A percentile compares a stretch with the other conserved stretches of the same genome.
phyloP scores from a whole-genome alignment of 2,329 filamentous ascomycete genomes.

The Fusarium armeniacum region DNA sequence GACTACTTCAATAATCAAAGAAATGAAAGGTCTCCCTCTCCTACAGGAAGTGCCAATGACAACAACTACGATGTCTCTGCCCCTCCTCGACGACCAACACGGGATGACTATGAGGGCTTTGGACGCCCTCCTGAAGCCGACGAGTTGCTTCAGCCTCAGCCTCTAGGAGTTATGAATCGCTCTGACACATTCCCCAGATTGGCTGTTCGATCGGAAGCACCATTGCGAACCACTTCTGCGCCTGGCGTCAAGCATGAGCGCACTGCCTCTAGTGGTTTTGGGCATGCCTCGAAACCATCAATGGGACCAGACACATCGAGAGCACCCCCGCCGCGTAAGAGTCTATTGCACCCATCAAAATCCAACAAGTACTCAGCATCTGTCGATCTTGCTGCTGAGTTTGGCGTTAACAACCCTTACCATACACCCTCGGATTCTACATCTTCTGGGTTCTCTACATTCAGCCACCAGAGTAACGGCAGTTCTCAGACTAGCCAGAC shows the following conservation, averaged over 20 bases:
- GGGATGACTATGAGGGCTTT: constrained; percentile 71
- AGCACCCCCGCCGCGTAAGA: constrained; percentile 67
- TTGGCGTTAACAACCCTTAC: constrained; percentile 73
- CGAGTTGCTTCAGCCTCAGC: constrained; percentile 55
- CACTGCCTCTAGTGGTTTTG: constrained; percentile 46
- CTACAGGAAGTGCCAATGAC: constrained; percentile 17
- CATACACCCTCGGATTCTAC: constrained; percentile 74
- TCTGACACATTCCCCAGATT: constrained; percentile 68
- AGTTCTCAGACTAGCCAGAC: constrained; percentile 69
- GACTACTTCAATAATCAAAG: constrained; percentile 26
- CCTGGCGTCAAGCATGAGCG: constrained; percentile 60
- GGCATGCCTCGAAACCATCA: constrained; percentile 57
- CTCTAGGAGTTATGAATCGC: constrained; percentile 58
- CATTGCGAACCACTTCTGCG: constrained; percentile 63
- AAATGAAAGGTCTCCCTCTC: constrained; percentile 30
- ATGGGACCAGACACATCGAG: constrained; percentile 66
- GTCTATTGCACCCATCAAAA: constrained; percentile 60
- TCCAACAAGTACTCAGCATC: constrained; percentile 57
- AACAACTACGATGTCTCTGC: constrained; percentile 50
- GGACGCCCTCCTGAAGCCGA: constrained; percentile 61
- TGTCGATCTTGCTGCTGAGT: constrained; percentile 71
- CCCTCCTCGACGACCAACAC: constrained; percentile 60
- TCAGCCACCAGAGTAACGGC: constrained; percentile 68
- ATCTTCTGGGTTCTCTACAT: constrained; percentile 74
- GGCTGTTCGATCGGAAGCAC: constrained; percentile 55